A percentile compares a stretch with the other conserved stretches of the same genome.
These are phyloP conservation scores for Phialophora verrucosa DNA, from an alignment of 2,329 filamentous ascomycete genomes.

Conservation along the genomic window DNA sequence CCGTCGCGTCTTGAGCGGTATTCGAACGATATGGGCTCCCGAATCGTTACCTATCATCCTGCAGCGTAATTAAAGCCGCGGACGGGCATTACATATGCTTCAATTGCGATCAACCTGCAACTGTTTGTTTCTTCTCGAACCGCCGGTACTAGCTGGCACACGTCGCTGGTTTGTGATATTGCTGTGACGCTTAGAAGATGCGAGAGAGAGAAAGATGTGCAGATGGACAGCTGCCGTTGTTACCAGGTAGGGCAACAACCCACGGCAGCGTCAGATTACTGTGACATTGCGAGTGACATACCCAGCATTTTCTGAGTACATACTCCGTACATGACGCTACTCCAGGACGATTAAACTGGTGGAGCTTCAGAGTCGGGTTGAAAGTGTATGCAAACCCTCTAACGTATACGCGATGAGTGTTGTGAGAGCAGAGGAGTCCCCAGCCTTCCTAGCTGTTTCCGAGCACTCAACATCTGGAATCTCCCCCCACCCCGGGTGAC, in stretches of 20 bases:
- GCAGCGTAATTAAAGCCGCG: neutral
- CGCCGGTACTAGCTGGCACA: constrained; percentile 1
- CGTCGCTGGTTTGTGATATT: neutral
- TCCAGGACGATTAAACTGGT: neutral
- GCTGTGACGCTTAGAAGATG: neutral
- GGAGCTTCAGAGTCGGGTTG: neutral
- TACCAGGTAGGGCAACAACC: neutral
- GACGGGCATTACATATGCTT: neutral
- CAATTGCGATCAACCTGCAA: neutral
- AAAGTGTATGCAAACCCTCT: neutral
- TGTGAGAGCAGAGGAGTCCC: no score
- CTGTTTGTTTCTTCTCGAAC: constrained; percentile 1
- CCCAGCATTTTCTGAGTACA: neutral
- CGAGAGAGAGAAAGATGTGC: neutral
- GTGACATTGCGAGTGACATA: neutral
- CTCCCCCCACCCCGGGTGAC: neutral
- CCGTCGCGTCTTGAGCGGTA: neutral
- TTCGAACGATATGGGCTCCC: neutral
- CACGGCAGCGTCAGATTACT: neutral
- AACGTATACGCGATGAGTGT: neutral
- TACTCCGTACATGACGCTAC: neutral
- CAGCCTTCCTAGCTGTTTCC: no score
- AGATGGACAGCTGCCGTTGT: neutral
- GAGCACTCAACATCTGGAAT: neutral
- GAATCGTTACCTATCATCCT: neutral